Evolutionary conservation across 2,329 filamentous ascomycete genomes (phyloP), one percentile per base, ranked within the genome.

Genomic region (Corinectria fuckeliana): DNA sequence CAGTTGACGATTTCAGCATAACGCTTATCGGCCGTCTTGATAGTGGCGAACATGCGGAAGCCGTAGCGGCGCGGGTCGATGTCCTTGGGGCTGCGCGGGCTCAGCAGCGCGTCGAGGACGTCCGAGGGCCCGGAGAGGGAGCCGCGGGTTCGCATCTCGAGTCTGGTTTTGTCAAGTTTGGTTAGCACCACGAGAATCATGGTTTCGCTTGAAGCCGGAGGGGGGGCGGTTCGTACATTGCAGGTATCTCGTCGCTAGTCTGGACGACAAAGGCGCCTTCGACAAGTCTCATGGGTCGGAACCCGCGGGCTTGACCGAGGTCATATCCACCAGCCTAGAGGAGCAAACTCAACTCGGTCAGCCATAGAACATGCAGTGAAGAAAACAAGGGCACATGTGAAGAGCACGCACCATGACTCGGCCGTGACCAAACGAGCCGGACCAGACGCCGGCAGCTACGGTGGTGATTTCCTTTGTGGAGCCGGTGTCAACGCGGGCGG

Each of bases 251-350:
- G 61, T 84, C 81, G 44, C 77, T 74, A 3, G 80, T 83, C 60
- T 80, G 75, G 32, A 84, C 71, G 50, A 83, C 75, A 67, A 82
- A 84, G 28, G 77, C 79, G n/a, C 79, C 80, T 65, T 83, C 80
- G 38, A 82, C 75, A 48, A 78, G 76, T 61, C 76, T 75, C 67
- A 78, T 77, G 47, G 76, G 76, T 25, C 76, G 66, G 58, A 78
- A 78, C 25, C 76, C 76, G 16, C 76, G 71, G 44, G 76, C 76
- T 55, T 78, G 76, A 36, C 76, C 76, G 50, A 79, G 72, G 67
- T 79, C 77, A 67, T 79, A 78, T 47, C 77, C 77, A 44, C 77
- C 77, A 44, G 76, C 77, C 76, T 78, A 66, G 45, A 52, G 50
- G 57, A 39, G 20, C 50, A 32, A 38, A 56, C 62, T 61, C 63